phyloP scores from a whole-genome alignment of 352 stramenopile species.

The Globisporangium splendens region DNA sequence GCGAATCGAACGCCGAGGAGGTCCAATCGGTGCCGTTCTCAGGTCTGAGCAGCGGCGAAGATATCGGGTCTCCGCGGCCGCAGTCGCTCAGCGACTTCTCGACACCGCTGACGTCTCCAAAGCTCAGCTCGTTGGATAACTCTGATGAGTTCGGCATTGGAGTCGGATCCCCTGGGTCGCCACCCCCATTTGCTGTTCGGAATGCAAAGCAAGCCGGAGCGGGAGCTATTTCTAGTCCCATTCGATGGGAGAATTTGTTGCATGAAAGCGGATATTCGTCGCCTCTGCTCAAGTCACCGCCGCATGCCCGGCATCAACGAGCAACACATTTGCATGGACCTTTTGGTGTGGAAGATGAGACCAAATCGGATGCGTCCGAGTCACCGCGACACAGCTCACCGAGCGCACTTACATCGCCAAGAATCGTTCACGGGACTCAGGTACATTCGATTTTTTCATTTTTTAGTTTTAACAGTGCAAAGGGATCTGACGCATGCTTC shows the following conservation, averaged over 20 bases:
- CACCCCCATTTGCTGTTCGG: slow-evolving; percentile 65
- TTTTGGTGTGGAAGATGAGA: slow-evolving; percentile 41
- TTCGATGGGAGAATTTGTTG: slow-evolving; percentile 62
- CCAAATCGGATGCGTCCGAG: slow-evolving; percentile 16
- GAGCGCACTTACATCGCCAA: slow-evolving; percentile 35
- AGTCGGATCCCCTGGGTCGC: slow-evolving; percentile 46
- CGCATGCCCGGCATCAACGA: slow-evolving; percentile 14
- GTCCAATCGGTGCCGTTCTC: slow-evolving; percentile 22
- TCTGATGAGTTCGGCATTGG: slow-evolving; percentile 44
- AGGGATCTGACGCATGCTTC: not conserved
- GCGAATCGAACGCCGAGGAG: slow-evolving; percentile 21
- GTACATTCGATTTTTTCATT: slow-evolving; percentile 12
- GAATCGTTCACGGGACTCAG: slow-evolving; percentile 35
- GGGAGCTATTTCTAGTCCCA: slow-evolving; percentile 31
- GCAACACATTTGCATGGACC: slow-evolving; percentile 1
- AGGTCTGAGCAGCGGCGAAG: slow-evolving; percentile 40
- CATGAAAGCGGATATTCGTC: slow-evolving; percentile 61
- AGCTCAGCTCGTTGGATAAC: slow-evolving; percentile 50
- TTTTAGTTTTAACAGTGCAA: no score
- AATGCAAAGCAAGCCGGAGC: slow-evolving; percentile 7
- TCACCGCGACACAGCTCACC: slow-evolving; percentile 25
- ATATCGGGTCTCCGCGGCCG: slow-evolving; percentile 26
- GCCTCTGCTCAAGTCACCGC: slow-evolving; percentile 47
- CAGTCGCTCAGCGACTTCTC: slow-evolving; percentile 49
- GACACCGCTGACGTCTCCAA: slow-evolving; percentile 57